Evolutionary conservation across 1,284 basidiomycete genomes (phyloP).

Genomic region (Xerocomus nothofagi): DNA sequence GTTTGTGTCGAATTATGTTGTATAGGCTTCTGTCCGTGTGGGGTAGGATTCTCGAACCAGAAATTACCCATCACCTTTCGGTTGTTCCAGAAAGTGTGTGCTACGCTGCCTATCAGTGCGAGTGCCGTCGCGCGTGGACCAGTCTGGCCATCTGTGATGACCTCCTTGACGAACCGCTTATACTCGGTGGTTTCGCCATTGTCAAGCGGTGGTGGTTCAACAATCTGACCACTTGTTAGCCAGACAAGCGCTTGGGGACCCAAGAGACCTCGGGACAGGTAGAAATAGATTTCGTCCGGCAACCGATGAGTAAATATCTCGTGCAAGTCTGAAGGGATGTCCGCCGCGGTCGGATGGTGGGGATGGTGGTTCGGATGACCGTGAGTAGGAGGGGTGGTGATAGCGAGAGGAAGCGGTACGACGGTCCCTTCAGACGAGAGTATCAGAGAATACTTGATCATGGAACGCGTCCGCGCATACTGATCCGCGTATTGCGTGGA

Average conservation of each 20-base stretch:
- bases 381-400: constrained; percentile 51
- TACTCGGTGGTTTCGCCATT: constrained; percentile 96
- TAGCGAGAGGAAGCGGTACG: constrained; percentile 82
- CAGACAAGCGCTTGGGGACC: constrained; percentile 87
- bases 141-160: constrained; percentile 89
- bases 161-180: constrained; percentile 91
- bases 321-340: constrained; percentile 89
- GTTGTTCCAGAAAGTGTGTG: constrained; percentile 79
- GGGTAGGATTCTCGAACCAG: constrained; percentile 70
- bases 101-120: constrained; percentile 77
- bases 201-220: constrained; percentile 89
- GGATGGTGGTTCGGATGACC: constrained; percentile 53
- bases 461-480: constrained; percentile 87
- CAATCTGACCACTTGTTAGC: constrained; percentile 82
- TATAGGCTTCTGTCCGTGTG: constrained; percentile 56
- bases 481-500: constrained; percentile 78
- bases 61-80: constrained; percentile 70
- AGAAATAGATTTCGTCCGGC: constrained; percentile 96
- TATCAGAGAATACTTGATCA: constrained; percentile 92
- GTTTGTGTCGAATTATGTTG: constrained; percentile 79
- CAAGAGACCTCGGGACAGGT: constrained; percentile 90
- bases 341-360: constrained; percentile 76
- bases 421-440: constrained; percentile 90
- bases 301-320: constrained; percentile 95
- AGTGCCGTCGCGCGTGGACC: constrained; percentile 91